Evolutionary conservation across 768 basidiomycete genomes (phyloP).

Genomic region (Mycena haematopus): DNA sequence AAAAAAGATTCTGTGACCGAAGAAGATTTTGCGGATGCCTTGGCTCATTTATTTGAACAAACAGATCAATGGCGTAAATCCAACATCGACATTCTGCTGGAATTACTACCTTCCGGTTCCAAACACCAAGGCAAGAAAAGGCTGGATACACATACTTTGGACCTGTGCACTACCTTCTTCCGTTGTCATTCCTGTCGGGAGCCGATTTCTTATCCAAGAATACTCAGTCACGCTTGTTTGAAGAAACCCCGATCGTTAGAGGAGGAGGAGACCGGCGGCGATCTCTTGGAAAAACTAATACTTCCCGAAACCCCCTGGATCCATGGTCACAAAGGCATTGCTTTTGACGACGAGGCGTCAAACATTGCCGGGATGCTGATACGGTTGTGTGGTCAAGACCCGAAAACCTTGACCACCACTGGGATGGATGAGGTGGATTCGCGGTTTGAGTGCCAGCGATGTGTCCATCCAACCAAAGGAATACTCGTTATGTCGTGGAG

Average conservation of each 20-base stretch:
- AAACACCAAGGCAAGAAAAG: background rate
- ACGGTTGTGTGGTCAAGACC: constrained; percentile 36
- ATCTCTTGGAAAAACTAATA: background rate
- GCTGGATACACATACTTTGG: constrained; percentile 20
- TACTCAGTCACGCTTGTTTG: constrained; percentile 39
- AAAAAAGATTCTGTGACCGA: no score
- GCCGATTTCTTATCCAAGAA: constrained; percentile 39
- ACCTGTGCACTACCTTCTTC: constrained; percentile 42
- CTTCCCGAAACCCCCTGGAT: constrained; percentile 31
- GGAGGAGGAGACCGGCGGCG: constrained; percentile 27
- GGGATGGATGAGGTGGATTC: constrained; percentile 36
- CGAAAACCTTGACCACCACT: constrained; percentile 27
- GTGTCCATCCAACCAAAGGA: constrained; percentile 28
- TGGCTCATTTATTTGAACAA: constrained; percentile 18
- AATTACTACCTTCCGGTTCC: constrained; percentile 24
- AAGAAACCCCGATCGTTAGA: background rate
- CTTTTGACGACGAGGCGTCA: constrained; percentile 38
- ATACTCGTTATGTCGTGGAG: constrained; percentile 41
- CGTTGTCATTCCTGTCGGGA: constrained; percentile 40
- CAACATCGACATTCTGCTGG: constrained; percentile 29
- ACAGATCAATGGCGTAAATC: constrained; percentile 33
- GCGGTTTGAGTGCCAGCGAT: constrained; percentile 41
- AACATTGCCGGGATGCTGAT: constrained; percentile 33
- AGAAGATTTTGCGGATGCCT: constrained; percentile 20
- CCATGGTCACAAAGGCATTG: constrained; percentile 31